phyloP scores from a whole-genome alignment of 31 red algal species.

The Pterothamnion heteromorphum region DNA sequence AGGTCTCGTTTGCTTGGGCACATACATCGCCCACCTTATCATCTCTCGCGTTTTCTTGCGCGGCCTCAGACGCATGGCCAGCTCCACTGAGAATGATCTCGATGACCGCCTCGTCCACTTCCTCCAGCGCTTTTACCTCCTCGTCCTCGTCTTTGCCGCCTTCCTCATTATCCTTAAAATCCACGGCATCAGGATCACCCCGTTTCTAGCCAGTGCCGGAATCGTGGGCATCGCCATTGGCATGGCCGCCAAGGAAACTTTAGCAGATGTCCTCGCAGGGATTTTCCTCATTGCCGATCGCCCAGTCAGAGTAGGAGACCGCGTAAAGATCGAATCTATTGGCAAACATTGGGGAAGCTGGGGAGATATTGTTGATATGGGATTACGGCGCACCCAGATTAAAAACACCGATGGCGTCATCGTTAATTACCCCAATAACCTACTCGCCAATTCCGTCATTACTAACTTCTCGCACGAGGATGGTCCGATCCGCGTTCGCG shows the following conservation, averaged over 20 bases:
- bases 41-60: too few relatives aligned
- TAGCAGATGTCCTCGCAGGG: conserved; percentile 8
- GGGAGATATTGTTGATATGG: neutral
- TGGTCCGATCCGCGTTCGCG: neutral
- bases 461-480: neutral
- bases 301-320: neutral
- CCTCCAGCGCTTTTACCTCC: neutral
- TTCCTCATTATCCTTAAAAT: neutral
- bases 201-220: neutral
- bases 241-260: neutral
- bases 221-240: neutral
- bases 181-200: neutral
- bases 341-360: neutral
- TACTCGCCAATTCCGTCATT: neutral
- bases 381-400: neutral
- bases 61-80: neutral
- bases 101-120: neutral
- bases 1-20: too few relatives aligned
- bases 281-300: neutral
- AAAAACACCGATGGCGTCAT: neutral
- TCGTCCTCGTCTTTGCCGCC: neutral
- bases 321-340: neutral
- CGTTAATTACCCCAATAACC: neutral
- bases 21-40: too few relatives aligned
- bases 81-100: neutral